Conservation (phyloP, 805 yeast species). For the Metschnikowia amazonensis region DNA sequence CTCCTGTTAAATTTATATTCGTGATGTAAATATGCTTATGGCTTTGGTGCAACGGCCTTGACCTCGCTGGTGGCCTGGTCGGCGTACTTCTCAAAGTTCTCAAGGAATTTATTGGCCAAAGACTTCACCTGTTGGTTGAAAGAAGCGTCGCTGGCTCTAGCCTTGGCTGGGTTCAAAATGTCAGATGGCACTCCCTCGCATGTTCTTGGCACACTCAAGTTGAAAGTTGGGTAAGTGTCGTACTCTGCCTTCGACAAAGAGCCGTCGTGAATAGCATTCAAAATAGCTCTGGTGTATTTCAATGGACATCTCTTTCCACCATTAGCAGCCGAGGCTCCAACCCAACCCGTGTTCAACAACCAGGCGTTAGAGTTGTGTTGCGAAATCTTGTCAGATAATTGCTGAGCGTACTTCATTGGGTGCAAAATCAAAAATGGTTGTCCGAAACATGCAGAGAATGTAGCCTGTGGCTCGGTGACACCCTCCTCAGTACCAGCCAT, state of each 20-base stretch:
- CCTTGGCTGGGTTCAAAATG: slow-evolving; percentile 79
- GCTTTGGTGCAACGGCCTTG: slow-evolving; percentile 84
- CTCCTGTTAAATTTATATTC: background rate
- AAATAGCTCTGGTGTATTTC: slow-evolving; percentile 94
- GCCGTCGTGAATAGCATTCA: slow-evolving; percentile 93
- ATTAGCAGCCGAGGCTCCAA: slow-evolving; percentile 84
- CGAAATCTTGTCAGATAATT: slow-evolving; percentile 88
- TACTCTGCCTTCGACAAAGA: slow-evolving; percentile 73
- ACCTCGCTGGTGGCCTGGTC: slow-evolving; percentile 83
- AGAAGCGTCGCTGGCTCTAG: slow-evolving; percentile 42
- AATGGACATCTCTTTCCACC: slow-evolving; percentile 98
- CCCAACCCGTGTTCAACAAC: slow-evolving; percentile 98
- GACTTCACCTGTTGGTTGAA: slow-evolving; percentile 43
- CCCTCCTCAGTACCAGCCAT: slow-evolving; percentile 99
- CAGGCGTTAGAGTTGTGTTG: slow-evolving; percentile 89
- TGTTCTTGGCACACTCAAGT: slow-evolving; percentile 78
- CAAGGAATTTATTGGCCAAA: slow-evolving; percentile 74
- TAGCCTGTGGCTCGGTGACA: slow-evolving; percentile 96
- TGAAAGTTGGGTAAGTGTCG: slow-evolving; percentile 83
- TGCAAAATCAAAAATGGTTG: slow-evolving; percentile 98
- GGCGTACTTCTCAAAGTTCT: slow-evolving; percentile 82
- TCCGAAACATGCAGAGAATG: slow-evolving; percentile 98
- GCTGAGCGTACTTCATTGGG: slow-evolving; percentile 97
- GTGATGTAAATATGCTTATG: slow-evolving; percentile 15
- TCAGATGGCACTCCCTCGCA: slow-evolving; percentile 81